Percentiles rank a stretch among this genome's conserved stretches.
Conservation (phyloP, 2,329 filamentous ascomycete genomes). For the Ophiostoma sp. region DNA sequence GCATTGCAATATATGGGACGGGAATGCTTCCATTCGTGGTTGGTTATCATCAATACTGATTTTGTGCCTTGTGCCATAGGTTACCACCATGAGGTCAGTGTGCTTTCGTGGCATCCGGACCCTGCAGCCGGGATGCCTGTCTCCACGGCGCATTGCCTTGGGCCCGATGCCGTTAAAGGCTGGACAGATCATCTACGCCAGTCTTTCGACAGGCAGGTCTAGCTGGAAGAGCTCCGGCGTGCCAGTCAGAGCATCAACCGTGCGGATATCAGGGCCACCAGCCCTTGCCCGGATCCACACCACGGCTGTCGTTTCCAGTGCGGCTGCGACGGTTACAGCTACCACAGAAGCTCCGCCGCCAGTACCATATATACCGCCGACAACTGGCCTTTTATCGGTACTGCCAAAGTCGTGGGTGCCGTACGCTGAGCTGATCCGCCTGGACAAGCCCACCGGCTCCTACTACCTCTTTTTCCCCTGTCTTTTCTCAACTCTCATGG, state of each 20-base stretch:
- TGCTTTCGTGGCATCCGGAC: constrained; percentile 20
- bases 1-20: not conserved
- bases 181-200: not conserved
- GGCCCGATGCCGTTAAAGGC: not conserved
- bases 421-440: constrained; percentile 77
- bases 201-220: not conserved
- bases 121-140: constrained; percentile 1
- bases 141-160: not conserved
- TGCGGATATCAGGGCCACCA: constrained; percentile 9
- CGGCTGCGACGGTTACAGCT: not conserved
- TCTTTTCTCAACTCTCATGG: constrained; percentile 79
- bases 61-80: not conserved
- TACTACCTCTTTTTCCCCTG: constrained; percentile 87
- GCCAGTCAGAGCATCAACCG: constrained; percentile 9
- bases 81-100: constrained; percentile 8
- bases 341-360: constrained; percentile 26
- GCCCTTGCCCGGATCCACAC: constrained; percentile 18
- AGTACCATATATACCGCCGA: constrained; percentile 63
- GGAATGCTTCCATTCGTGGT: not conserved
- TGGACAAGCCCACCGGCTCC: constrained; percentile 79
- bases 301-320: not conserved
- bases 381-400: constrained; percentile 66
- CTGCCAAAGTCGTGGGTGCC: constrained; percentile 72
- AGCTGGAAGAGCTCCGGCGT: not conserved
- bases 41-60: not conserved